phyloP scores from a whole-genome alignment of 495 filamentous ascomycete species.

The Xylaria cubensis region DNA sequence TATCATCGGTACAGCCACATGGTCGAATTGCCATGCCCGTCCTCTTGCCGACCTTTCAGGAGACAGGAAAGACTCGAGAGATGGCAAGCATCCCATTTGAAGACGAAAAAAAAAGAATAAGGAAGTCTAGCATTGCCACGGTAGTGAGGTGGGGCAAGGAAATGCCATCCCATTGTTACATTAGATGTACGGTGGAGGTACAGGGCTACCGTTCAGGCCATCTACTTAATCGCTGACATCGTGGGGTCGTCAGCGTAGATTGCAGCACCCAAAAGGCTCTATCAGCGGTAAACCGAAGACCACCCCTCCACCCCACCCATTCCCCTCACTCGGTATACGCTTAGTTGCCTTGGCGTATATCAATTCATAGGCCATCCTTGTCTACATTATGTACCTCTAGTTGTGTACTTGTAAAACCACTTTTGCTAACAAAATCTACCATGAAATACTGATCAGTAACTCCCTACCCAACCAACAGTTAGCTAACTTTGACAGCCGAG shows the following conservation, averaged over 20 bases:
- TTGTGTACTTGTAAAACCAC: not conserved
- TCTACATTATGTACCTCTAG: not conserved
- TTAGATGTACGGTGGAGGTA: conserved; percentile 10
- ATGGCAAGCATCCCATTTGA: conserved; percentile 11
- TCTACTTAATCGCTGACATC: conserved; percentile 1
- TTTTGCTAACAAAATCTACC: not conserved
- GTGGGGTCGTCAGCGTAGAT: conserved; percentile 6
- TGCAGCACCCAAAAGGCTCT: not conserved
- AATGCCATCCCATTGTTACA: conserved; percentile 1
- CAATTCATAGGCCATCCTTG: not conserved
- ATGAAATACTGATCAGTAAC: not conserved
- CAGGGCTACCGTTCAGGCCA: not conserved
- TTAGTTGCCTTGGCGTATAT: conserved; percentile 1
- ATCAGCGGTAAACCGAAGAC: not conserved
- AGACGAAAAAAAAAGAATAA: conserved; percentile 10
- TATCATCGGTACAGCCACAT: conserved; percentile 8
- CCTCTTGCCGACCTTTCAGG: conserved; percentile 9
- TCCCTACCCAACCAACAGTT: not conserved
- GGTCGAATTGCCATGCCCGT: conserved; percentile 9
- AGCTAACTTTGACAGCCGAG: not conserved
- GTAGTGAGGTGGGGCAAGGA: conserved; percentile 11
- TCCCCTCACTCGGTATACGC: conserved; percentile 22
- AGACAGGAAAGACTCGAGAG: not conserved
- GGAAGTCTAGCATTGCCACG: not conserved
- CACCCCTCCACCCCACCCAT: conserved; percentile 27